Percentiles rank a stretch among this genome's conserved stretches.
Conservation (phyloP, 2,329 filamentous ascomycete genomes). For the Exophiala oligosperma region DNA sequence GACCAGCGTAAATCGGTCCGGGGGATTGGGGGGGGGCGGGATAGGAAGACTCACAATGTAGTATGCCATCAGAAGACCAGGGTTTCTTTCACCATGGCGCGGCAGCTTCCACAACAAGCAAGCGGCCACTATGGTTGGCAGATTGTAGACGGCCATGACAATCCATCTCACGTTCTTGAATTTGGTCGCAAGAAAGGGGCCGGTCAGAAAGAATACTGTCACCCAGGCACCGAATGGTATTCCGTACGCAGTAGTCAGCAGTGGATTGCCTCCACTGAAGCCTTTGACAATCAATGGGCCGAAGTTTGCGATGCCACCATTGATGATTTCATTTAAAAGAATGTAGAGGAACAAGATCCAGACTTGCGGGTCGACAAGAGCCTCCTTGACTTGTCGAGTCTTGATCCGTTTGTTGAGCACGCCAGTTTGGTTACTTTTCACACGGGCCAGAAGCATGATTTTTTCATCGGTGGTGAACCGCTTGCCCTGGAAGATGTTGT, state of each 20-base stretch:
- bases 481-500: constrained; percentile 39
- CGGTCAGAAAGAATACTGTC: constrained; percentile 53
- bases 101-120: too few species aligned
- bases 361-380: constrained; percentile 27
- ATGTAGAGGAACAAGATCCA: constrained; percentile 27
- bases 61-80: too few species aligned
- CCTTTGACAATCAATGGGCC: constrained; percentile 36
- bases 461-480: constrained; percentile 24
- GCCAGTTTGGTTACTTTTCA: constrained; percentile 22
- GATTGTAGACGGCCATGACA: too few species aligned
- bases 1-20: constrained; percentile 42
- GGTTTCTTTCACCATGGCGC: too few species aligned
- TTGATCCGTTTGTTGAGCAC: constrained; percentile 24
- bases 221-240: constrained; percentile 56
- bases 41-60: too few species aligned
- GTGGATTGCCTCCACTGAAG: constrained; percentile 46
- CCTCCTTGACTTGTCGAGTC: constrained; percentile 19
- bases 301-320: constrained; percentile 37
- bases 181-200: too few species aligned
- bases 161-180: too few species aligned
- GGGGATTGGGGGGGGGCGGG: too few species aligned
- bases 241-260: constrained; percentile 53
- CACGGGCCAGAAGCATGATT: constrained; percentile 17
- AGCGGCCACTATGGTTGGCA: too few species aligned
- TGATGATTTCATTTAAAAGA: constrained; percentile 30